A percentile compares a stretch with the other conserved stretches of the same genome.
Conservation (phyloP, 768 basidiomycete genomes). For the Hericium erinaceus region DNA sequence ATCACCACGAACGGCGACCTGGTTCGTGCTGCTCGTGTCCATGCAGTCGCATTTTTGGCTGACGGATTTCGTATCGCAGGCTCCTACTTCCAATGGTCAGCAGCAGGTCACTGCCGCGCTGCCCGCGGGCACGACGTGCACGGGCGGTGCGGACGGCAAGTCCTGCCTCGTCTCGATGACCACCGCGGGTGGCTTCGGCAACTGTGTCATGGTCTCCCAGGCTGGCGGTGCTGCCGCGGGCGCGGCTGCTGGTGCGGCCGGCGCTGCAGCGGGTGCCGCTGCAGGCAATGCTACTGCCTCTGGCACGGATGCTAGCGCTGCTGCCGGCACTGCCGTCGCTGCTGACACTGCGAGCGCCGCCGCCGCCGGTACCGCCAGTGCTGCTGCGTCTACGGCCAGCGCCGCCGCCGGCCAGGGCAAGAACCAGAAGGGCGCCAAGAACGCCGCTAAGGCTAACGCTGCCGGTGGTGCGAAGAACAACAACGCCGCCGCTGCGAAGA, state of each 20-base stretch:
- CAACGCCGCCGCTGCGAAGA: neutral
- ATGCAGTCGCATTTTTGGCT: neutral
- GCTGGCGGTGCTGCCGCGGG: neutral
- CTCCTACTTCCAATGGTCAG: slow-evolving; percentile 29
- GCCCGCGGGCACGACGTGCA: slow-evolving; percentile 40
- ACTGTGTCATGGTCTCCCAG: slow-evolving; percentile 38
- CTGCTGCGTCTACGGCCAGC: too few species aligned
- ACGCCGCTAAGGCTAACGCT: too few species aligned
- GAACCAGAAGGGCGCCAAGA: too few species aligned
- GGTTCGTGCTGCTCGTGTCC: slow-evolving; percentile 22
- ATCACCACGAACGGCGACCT: slow-evolving; percentile 37
- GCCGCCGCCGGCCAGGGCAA: too few species aligned
- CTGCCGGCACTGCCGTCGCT: neutral
- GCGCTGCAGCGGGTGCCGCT: neutral
- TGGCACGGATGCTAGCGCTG: neutral
- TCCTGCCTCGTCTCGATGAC: slow-evolving; percentile 44
- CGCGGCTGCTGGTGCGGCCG: neutral
- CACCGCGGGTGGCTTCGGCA: slow-evolving; percentile 41
- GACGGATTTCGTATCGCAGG: slow-evolving; percentile 17
- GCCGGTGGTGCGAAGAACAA: neutral
- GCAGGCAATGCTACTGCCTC: neutral
- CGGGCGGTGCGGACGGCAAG: slow-evolving; percentile 35
- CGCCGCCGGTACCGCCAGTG: too few species aligned
- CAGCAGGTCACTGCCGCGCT: slow-evolving; percentile 34
- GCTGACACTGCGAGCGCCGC: too few species aligned